Percentiles rank a stretch among this genome's conserved stretches.
Conservation (phyloP, 2,329 filamentous ascomycete genomes). For the Paracorniculantispora psalliotae region DNA sequence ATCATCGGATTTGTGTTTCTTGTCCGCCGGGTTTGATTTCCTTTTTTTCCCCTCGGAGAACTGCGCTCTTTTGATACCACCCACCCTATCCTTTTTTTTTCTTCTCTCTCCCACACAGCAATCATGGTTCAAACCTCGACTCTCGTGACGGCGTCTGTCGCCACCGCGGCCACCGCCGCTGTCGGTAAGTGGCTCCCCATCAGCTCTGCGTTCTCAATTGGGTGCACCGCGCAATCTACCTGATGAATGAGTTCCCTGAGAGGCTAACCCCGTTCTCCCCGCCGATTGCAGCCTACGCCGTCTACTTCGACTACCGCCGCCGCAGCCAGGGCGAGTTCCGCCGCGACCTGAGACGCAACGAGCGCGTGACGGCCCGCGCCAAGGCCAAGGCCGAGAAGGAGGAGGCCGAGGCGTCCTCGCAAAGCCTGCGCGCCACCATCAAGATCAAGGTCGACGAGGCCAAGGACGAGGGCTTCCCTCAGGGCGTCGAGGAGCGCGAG, state of each 20-base stretch:
- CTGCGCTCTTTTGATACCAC: slow-evolving; percentile 5
- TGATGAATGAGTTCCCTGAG: not conserved
- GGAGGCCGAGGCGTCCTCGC: slow-evolving; percentile 59
- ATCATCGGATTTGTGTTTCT: not conserved
- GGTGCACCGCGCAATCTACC: not conserved
- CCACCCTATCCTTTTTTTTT: slow-evolving; percentile 10
- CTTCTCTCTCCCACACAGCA: slow-evolving; percentile 9
- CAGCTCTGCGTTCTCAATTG: not conserved
- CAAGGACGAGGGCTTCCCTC: slow-evolving; percentile 87
- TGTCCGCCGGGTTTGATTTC: not conserved
- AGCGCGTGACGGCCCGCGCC: slow-evolving; percentile 64
- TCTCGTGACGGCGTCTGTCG: slow-evolving; percentile 57
- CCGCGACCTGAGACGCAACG: slow-evolving; percentile 66
- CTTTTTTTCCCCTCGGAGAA: not conserved
- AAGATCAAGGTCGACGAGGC: slow-evolving; percentile 71
- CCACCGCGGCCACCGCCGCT: slow-evolving; percentile 54
- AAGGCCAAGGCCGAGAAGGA: slow-evolving; percentile 69
- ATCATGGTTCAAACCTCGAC: slow-evolving; percentile 47
- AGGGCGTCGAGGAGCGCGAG: slow-evolving; percentile 88
- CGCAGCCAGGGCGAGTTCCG: slow-evolving; percentile 61
- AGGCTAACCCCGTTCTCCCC: slow-evolving; percentile 4
- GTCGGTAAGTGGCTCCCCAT: slow-evolving; percentile 44
- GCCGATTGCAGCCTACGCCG: slow-evolving; percentile 50
- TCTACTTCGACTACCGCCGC: slow-evolving; percentile 65
- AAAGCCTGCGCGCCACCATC: slow-evolving; percentile 68